Evolutionary conservation across 345 rosid species (phyloP).

Genomic region (Salix brachista): DNA sequence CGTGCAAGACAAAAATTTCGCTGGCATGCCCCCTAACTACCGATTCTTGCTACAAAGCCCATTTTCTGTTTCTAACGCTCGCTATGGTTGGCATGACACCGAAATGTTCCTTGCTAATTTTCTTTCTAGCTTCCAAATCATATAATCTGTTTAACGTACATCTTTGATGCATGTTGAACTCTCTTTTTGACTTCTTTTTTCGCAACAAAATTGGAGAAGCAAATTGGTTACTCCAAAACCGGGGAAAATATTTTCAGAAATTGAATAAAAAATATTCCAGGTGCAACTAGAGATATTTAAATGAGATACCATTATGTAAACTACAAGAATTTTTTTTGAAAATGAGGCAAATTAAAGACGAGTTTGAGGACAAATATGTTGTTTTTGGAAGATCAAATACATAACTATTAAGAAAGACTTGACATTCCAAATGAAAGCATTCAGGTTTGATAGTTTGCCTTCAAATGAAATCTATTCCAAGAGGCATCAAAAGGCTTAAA

Average conservation of each 20-base stretch:
- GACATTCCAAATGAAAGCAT: not conserved
- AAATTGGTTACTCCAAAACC: too few relatives aligned
- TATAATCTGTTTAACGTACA: not conserved
- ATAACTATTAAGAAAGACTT: too few relatives aligned
- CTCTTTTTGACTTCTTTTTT: too few relatives aligned
- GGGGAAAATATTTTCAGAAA: too few relatives aligned
- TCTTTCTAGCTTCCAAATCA: not conserved
- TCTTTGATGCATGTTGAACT: not conserved
- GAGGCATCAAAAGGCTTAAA: not conserved
- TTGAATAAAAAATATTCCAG: too few relatives aligned
- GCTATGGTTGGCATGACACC: not conserved
- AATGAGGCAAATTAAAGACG: too few relatives aligned
- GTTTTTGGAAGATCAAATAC: too few relatives aligned
- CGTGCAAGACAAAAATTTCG: constrained; percentile 3
- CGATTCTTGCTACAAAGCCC: constrained; percentile 2
- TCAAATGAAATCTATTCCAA: not conserved
- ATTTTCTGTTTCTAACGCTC: not conserved
- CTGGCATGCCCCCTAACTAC: constrained; percentile 27
- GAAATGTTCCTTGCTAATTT: not conserved
- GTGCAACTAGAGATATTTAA: too few relatives aligned
- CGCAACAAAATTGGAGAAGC: too few relatives aligned
- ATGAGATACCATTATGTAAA: too few relatives aligned
- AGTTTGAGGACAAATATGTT: too few relatives aligned
- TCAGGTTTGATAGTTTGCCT: not conserved
- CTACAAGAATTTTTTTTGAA: too few relatives aligned